phyloP scores from a whole-genome alignment of 208 protist genomes.

The Leishmania aethiopica region DNA sequence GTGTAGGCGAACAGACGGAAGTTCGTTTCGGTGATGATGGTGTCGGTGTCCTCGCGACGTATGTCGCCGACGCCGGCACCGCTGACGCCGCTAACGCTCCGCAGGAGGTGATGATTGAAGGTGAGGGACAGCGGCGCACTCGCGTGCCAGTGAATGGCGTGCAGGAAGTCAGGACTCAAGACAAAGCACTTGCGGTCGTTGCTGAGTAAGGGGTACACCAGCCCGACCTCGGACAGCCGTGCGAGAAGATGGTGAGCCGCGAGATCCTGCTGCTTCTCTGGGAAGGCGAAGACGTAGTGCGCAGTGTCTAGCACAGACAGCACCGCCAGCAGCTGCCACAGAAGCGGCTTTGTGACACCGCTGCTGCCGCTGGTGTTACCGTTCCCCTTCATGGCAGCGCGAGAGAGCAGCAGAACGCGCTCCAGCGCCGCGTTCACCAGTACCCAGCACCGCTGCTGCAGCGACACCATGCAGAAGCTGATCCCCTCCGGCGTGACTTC shows the following conservation, averaged over 20 bases:
- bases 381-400: slow-evolving; percentile 1
- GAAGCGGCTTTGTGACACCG: slow-evolving; percentile 36
- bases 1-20: slow-evolving; percentile 92
- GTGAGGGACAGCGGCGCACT: slow-evolving; percentile 66
- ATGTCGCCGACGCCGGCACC: slow-evolving; percentile 16
- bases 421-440: slow-evolving; percentile 76
- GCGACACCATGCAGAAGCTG: slow-evolving; percentile 85
- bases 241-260: slow-evolving; percentile 69
- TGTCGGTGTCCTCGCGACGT: slow-evolving; percentile 86
- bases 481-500: slow-evolving; percentile 70
- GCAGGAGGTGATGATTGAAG: slow-evolving; percentile 39
- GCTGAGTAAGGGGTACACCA: slow-evolving; percentile 71
- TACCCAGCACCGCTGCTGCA: slow-evolving; percentile 88
- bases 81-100: neutral
- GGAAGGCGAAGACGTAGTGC: slow-evolving; percentile 66
- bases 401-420: slow-evolving; percentile 51
- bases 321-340: slow-evolving; percentile 84
- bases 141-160: slow-evolving; percentile 72
- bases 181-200: slow-evolving; percentile 63
- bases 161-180: slow-evolving; percentile 74
- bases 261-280: slow-evolving; percentile 49
- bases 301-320: slow-evolving; percentile 61
- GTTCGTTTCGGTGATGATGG: slow-evolving; percentile 93
- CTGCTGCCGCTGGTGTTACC: slow-evolving; percentile 2
- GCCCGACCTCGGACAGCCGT: slow-evolving; percentile 76